Percentiles rank a stretch among this genome's conserved stretches.
Conservation (phyloP, 1,284 basidiomycete species). For the Bjerkandera adusta region DNA sequence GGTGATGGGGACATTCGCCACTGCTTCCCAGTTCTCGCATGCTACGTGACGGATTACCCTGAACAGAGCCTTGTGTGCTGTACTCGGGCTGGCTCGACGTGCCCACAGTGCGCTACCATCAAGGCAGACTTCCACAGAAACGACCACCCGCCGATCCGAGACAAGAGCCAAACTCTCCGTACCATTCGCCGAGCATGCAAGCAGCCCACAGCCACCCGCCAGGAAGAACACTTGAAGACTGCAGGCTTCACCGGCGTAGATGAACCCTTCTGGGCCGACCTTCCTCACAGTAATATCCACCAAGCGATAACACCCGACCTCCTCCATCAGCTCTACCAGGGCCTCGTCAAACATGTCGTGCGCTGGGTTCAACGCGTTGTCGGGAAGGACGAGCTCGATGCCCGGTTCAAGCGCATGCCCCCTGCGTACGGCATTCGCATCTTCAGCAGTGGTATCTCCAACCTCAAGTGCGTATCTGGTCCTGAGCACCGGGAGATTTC, state of each 20-base stretch:
- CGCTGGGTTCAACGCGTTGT: constrained; percentile 23
- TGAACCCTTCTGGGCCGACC: constrained; percentile 26
- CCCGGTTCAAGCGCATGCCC: constrained; percentile 20
- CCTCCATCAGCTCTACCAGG: constrained; percentile 29
- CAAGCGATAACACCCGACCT: constrained; percentile 24
- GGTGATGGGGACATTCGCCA: constrained; percentile 21
- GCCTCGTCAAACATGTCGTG: constrained; percentile 29
- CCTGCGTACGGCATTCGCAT: constrained; percentile 19
- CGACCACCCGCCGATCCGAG: constrained; percentile 15
- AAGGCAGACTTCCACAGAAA: constrained; percentile 19
- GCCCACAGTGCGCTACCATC: constrained; percentile 17
- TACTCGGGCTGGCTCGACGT: no score
- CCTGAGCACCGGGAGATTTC: constrained; percentile 26
- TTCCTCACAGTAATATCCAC: constrained; percentile 23
- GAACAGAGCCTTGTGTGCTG: constrained; percentile 27
- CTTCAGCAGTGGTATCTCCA: constrained; percentile 26
- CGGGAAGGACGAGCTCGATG: constrained; percentile 23
- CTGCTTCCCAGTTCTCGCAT: constrained; percentile 24
- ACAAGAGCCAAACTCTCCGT: constrained; percentile 12
- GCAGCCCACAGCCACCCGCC: neutral
- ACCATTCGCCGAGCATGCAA: neutral
- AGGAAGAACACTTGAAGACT: constrained; percentile 9
- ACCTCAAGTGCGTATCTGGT: constrained; percentile 25
- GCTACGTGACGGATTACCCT: constrained; percentile 26
- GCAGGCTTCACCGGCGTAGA: constrained; percentile 17